Base-by-base conservation (phyloP, 805 yeast species). In the Candida xyloterini region DNA sequence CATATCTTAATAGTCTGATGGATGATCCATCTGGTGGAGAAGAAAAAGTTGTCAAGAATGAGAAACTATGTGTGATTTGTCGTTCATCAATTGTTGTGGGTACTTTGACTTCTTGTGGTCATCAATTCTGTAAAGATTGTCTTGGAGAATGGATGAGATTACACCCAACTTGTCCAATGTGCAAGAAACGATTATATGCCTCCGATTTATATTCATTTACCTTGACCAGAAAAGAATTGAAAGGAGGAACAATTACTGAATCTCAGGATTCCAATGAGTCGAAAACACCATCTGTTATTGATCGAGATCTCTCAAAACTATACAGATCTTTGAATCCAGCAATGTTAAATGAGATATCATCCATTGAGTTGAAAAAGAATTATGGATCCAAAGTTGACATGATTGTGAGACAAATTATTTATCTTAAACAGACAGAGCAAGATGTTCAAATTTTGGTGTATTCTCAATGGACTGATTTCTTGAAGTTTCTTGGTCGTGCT, bases 341-440 rank as follows among this genome's bases (percentile, higher is more conserved):
- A 0, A 53, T 64, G 14, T 57, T 81, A 24, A 55, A 60, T 6
- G 71, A 71, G 32, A 78, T 84, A 18, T 60, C 67, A 28, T 61
- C 67, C 10, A 67, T 73, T 15, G 50, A 51, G 1, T 52, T 80
- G 15, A 63, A 58, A 30, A 69, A 69, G 25, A 69, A 72, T 35
- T 90, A 81, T 60, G 96, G 98, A 9, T 77, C 96, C 2, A 93
- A 93, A 55, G 78, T 91, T 25, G 95, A 93, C 62, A 75, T 79
- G 68, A 83, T 91, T 28, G 73, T 89, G 8, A 76, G 81, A 51
- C 88, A 86, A 44, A 74, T 84, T 5, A 59, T 79, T 10, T 84
- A 81, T 67, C 63, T 91, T 36, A 75, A 78, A 36, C 56, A 68
- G 3, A 62, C 69, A 16, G 82, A 84, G 25, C 73, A 76, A 0